These are phyloP conservation scores for Dentipellis fragilis DNA, from an alignment of 768 basidiomycete species.

Conservation along the genomic window DNA sequence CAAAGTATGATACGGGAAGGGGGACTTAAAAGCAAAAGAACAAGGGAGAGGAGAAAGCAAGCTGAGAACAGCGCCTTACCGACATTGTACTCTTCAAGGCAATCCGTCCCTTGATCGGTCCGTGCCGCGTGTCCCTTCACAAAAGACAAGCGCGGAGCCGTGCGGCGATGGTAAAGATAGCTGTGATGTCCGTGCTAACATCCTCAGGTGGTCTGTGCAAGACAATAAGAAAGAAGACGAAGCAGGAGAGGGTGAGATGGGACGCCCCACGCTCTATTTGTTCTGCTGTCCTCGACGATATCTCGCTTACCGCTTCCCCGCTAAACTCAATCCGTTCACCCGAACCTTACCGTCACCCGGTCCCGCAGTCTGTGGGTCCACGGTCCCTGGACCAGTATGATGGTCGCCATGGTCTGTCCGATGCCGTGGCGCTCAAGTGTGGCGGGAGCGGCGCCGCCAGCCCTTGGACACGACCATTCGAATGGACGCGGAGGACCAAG, in stretches of 20 bases:
- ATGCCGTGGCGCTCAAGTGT: too few relatives aligned
- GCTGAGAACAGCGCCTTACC: neutral
- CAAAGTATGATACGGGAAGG: neutral
- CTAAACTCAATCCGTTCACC: neutral
- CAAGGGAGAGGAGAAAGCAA: slow-evolving; percentile 1
- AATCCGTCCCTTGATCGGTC: slow-evolving; percentile 4
- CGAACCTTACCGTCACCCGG: neutral
- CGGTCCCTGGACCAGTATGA: neutral
- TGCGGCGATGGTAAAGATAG: neutral
- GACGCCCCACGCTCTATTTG: neutral
- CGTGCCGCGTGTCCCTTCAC: slow-evolving; percentile 6
- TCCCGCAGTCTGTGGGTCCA: neutral
- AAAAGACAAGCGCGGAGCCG: slow-evolving; percentile 2
- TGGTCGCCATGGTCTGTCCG: neutral
- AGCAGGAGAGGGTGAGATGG: neutral
- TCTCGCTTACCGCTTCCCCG: neutral
- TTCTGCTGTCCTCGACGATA: neutral
- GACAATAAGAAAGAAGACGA: slow-evolving; percentile 7
- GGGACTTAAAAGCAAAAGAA: slow-evolving; percentile 10
- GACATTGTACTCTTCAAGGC: slow-evolving; percentile 8
- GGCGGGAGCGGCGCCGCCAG: neutral
- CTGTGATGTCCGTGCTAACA: neutral
- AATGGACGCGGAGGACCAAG: slow-evolving; percentile 27
- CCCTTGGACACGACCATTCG: neutral
- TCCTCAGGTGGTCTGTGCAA: neutral